Evolutionary conservation across 768 basidiomycete genomes (phyloP), one percentile per base, ranked within the genome.

Genomic region (Lactarius akahatsu): DNA sequence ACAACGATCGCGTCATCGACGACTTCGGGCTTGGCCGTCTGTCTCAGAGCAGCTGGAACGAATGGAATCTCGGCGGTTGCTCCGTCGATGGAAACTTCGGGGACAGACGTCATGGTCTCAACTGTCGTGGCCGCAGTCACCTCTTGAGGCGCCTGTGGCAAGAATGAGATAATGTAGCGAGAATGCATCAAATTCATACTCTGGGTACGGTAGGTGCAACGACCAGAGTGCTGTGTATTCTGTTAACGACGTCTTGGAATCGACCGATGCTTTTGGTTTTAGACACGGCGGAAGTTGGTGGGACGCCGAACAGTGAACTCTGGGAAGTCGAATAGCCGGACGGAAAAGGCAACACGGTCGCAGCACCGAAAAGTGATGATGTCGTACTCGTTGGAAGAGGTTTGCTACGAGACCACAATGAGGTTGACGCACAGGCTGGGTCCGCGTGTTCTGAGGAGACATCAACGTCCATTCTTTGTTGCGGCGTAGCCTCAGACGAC

Each of bases 1-100:
- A 89, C 81, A 6, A 92, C 85, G 60, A 94, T 87, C 1, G 84
- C 79, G 72, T 91, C 91, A 56, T 87, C 85, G 40, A 77, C 77
- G 23, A 74, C 74, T 36, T 72, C 74, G 43, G 72, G 47, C 32
- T 71, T 65, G 45, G 72, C 75, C 23, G 73, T 63, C 59, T 72
- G 73, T 23, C 94, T 85, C 71, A 86, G 82, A 0, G 84, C 76
- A 1, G 85, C 82, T 55, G 92, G 92, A 11, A 96, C 81, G 69
- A 88, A 96, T 1, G 94, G 86, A 8, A 94, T 84, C 75, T 93
- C 92, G 43, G 85, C 82, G 62, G 86, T 82, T 75, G 80, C 82
- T 26, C 77, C 79, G 13, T 47, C 71, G 57, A 59, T 60, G 28
- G 32, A 32, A 43, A 52, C 69, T 11, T 40, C 57, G 2, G 59